Evolutionary conservation across 805 yeast species (phyloP), one percentile per base, ranked within the genome.

Genomic region (Ogataea dorogensis): DNA sequence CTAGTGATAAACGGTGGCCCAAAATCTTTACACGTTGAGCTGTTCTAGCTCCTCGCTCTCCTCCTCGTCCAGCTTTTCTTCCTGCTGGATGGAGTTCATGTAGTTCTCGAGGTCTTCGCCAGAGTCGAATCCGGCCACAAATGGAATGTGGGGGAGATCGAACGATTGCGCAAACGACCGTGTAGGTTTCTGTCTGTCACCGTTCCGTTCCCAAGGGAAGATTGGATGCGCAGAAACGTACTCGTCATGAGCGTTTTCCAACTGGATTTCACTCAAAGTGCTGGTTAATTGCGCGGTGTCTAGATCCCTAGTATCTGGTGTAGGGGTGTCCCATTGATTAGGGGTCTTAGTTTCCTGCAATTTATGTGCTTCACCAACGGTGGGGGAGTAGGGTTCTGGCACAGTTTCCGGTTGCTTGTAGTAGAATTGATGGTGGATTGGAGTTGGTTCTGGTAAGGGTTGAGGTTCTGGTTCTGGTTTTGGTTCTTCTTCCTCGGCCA

Each of bases 151-250:
- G 10, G 38, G n/a, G 20, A 34, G 36, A n/a, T 26, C 20, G 12
- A 28, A 17, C 4, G 40, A 22, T 13, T 40, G 28, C 31, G 46
- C 22, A 26, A 55, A 55, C 3, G 53, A 38, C 28, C 60, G 36
- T 9, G 58, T 37, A 8, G 48, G 34, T 9, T 26, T 31, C 7
- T 26, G n/a, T 19, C 31, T 23, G 12, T 19, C 7, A 3, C 21
- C n/a, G 5, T 19, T 12, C n/a, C 17, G 37, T 37, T 63, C 67
- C 65, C 66, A 63, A 18, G 67, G 67, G 53, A 63, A 63, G 16
- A 61, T 56, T 2, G 64, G 63, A 46, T 61, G 55, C 2, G 49
- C 31, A 5, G 31, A 25, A 10, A 53, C 57, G 35, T 56, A 56
- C 10, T 34, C 36, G 24, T 54, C 55, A 23, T 40, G 33, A 1